Evolutionary conservation across 371 early-diverging fungal species (phyloP).

Genomic region (Catenaria anguillulae): DNA sequence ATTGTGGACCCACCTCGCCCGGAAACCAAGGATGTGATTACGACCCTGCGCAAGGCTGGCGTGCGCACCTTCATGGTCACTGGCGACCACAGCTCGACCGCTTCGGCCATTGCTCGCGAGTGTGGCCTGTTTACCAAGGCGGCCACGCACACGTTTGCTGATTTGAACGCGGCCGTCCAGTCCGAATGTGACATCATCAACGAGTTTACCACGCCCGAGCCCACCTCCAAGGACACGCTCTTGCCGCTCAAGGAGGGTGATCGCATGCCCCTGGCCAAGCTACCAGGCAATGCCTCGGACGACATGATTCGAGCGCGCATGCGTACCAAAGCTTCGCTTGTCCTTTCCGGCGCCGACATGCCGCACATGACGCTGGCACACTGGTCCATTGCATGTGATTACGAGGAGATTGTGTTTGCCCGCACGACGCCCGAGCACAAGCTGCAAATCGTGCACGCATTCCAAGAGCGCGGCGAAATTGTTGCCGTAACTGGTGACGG

Average conservation of each 20-base stretch:
- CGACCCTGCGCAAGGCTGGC: conserved; percentile 42
- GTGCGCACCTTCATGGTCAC: conserved; percentile 65
- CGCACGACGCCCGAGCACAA: conserved; percentile 86
- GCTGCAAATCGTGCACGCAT: conserved; percentile 67
- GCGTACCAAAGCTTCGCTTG: not conserved
- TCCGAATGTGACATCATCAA: not conserved
- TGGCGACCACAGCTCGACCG: conserved; percentile 52
- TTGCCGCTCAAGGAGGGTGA: too few relatives aligned
- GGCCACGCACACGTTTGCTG: conserved; percentile 12
- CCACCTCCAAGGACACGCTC: too few relatives aligned
- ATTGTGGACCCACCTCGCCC: conserved; percentile 57
- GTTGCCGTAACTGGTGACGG: too few relatives aligned
- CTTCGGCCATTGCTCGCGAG: conserved; percentile 50
- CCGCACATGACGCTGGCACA: not conserved
- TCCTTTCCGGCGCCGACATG: not conserved
- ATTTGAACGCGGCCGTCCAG: too few relatives aligned
- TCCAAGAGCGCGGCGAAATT: too few relatives aligned
- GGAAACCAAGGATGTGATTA: conserved; percentile 42
- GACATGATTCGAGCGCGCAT: not conserved
- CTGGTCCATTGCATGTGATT: conserved; percentile 13
- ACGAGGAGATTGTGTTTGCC: conserved; percentile 70
- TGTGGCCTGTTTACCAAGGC: conserved; percentile 43
- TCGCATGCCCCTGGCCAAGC: too few relatives aligned
- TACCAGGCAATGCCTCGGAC: not conserved
- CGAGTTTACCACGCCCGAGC: too few relatives aligned